Base-by-base conservation (phyloP, 208 protist genomes). In the Leishmania major region DNA sequence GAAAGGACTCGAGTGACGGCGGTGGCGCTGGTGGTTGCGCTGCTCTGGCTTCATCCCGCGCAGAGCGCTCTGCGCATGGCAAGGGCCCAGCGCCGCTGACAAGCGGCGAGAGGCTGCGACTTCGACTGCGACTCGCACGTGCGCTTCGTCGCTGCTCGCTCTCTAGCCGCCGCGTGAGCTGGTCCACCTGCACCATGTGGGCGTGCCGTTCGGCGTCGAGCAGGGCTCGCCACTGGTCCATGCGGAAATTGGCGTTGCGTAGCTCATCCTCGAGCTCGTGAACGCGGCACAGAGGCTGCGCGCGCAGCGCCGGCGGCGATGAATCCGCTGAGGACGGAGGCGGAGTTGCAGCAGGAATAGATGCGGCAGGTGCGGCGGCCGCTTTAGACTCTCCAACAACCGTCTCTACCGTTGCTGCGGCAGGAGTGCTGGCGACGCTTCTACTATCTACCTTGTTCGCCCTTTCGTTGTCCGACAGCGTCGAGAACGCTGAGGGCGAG, bases 171-270 rank as follows among this genome's bases (percentile, higher is more conserved):
- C 85, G 84, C 15, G 79, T 53, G 28, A 90, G 87, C 70, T 88
- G 85, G 17, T 83, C 83, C 19, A 83, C 35, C 62, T 88, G 80
- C 66, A 89, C 80, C 28, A 75, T 70, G 60, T 86, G 88, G 45
- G 84, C 85, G 60, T 82, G 75, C 1, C 88, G 84, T 72, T 87
- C 85, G 35, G 82, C 80, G 25, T 88, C 88, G 2, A 91, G 78
- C 28, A 91, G 43, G 6, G 69, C 66, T 22, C 70, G 77, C 88
- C 88, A 91, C 75, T 91, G 77, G 11, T 45, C 78, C 35, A 85
- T 73, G 51, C 81, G 85, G 64, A 89, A 87, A 31, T 51, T 72
- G 4, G 88, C 85, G 55, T 78, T 87, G 75, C 71, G 77, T 13
- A 89, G 79, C 31, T 84, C 86, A 15, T 40, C 80, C 83, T 84